These are phyloP conservation scores for Dipteronia dyeriana DNA, from an alignment of 345 rosid genomes.

Conservation along the genomic window DNA sequence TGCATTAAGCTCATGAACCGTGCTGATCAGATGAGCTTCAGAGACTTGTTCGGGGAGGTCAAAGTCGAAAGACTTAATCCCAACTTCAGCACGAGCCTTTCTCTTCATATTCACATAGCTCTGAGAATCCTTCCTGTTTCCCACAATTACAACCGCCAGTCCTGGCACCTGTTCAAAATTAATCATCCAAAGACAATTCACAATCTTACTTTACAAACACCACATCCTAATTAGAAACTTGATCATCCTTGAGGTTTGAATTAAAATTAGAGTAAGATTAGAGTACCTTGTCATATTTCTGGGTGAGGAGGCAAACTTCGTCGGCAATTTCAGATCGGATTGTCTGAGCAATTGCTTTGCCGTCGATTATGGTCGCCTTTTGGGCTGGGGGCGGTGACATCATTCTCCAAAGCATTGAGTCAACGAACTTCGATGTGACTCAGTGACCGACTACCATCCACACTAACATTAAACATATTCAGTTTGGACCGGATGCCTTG, in stretches of 20 bases:
- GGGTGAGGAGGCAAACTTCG: conserved; percentile 59
- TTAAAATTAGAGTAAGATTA: not conserved
- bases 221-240: not conserved
- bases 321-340: conserved; percentile 81
- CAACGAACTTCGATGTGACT: not conserved
- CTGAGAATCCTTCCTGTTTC: conserved; percentile 79
- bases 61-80: conserved; percentile 73
- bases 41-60: conserved; percentile 78
- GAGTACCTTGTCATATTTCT: conserved; percentile 71
- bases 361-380: conserved; percentile 67
- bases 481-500: no score
- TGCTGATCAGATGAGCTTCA: conserved; percentile 70
- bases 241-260: no score
- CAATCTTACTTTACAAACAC: not conserved
- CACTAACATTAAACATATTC: no score
- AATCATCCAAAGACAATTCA: not conserved
- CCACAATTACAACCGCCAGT: conserved; percentile 85
- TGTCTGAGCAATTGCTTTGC: conserved; percentile 74
- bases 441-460: not conserved
- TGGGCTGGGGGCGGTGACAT: conserved; percentile 53
- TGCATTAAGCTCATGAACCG: conserved; percentile 79
- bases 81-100: conserved; percentile 91
- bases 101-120: conserved; percentile 92
- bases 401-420: conserved; percentile 29
- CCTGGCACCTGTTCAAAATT: conserved; percentile 71